Base-by-base conservation (phyloP, 1,284 basidiomycete genomes). In the Mycosarcoma mackinlayi region DNA sequence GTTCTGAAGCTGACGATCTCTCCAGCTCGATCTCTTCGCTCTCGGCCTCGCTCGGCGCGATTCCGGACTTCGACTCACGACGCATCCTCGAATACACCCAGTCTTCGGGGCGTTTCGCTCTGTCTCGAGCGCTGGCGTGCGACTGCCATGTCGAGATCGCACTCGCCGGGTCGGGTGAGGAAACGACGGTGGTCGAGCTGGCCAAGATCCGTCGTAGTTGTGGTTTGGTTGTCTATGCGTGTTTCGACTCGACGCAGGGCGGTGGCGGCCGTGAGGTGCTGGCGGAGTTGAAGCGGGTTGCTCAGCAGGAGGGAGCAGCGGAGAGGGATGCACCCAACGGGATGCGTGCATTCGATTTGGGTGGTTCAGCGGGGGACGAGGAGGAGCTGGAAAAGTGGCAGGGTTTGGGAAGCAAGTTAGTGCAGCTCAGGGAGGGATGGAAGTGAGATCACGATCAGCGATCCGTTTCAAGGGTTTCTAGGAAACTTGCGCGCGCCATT, bases 131-230 rank as follows among this genome's bases (percentile, higher is more conserved):
- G 1, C 49, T 72, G 3, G 58, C 69, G 0, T 72, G 69, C 46
- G 69, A 72, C 45, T 67, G 63, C 27, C 69, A 72, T 18, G 47
- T 63, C 45, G 63, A 72, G 18, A n/a, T 72, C 4, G 21, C 46
- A 3, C 41, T 67, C 0, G 48, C 51, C 10, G 39, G 25, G 0
- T 31, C 34, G 2, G 34, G 24, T 14, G 58, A 71, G 18, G 25
- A 4, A 1, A 24, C 13, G 0, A 63, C 64, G 7, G 25, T 61
- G 16, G 33, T 19, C 10, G 59, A 72, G 37, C 31, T 72, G 38
- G 45, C 14, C 11, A 62, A 57, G 55, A 53, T 72, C 35, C 37
- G 56, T 4, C 30, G 52, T 13, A 52, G 49, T 21, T 51, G 49
- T 30, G 52, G 44, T 1, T 24, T 72, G 31, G 69, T 72, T 1